Percentiles rank a stretch among this genome's conserved stretches.
These are phyloP conservation scores for Pneumocystis canis DNA, from an alignment of 1,139 yeast species.

Conservation along the genomic window DNA sequence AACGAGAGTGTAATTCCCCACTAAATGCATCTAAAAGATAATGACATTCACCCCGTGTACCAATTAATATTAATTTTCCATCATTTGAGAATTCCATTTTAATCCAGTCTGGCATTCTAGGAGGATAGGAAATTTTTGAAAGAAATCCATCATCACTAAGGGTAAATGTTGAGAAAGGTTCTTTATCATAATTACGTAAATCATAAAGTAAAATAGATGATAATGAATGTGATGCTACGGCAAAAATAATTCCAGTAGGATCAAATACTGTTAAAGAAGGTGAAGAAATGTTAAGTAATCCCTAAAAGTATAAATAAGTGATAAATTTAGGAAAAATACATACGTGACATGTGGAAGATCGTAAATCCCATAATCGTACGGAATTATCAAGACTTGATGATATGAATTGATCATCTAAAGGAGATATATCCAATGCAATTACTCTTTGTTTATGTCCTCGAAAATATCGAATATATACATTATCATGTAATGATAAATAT, in stretches of 20 bases:
- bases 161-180: constrained; percentile 34
- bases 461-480: constrained; percentile 70
- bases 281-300: constrained; percentile 43
- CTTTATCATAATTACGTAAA: constrained; percentile 40
- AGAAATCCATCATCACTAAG: constrained; percentile 11
- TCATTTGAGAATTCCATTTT: constrained; percentile 73
- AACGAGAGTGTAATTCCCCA: constrained; percentile 42
- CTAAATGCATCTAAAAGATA: constrained; percentile 57
- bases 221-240: constrained; percentile 41
- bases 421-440: constrained; percentile 56
- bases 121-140: constrained; percentile 21
- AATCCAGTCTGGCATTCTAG: constrained; percentile 32
- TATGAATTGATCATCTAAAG: constrained; percentile 51
- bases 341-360: constrained; percentile 27
- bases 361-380: constrained; percentile 74
- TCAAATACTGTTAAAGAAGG: constrained; percentile 57
- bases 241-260: constrained; percentile 71
- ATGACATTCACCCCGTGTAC: constrained; percentile 41
- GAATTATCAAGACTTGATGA: constrained; percentile 66
- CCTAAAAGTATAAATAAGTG: constrained; percentile 26
- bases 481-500: constrained; percentile 61
- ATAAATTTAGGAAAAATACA: constrained; percentile 15
- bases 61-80: constrained; percentile 57
- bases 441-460: constrained; percentile 74
- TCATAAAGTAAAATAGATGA: constrained; percentile 48